phyloP scores from a whole-genome alignment of 2,329 filamentous ascomycete genomes.

The Tolypocladium tundrense region DNA sequence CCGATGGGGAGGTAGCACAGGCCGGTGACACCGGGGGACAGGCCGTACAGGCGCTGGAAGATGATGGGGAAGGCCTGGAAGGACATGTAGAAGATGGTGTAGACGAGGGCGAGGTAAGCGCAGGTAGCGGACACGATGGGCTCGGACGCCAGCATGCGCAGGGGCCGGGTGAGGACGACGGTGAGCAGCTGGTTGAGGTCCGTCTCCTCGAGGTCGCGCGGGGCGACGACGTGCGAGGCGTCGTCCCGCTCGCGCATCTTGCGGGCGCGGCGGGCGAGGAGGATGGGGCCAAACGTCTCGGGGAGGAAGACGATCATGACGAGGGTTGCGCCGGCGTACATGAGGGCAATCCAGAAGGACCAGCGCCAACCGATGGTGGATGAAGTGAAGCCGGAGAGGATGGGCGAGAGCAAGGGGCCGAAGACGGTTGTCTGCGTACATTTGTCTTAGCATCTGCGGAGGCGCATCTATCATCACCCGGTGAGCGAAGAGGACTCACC shows the following conservation, averaged over 20 bases:
- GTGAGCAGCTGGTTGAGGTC: constrained; percentile 49
- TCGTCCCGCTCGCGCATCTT: constrained; percentile 46
- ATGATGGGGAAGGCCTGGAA: constrained; percentile 68
- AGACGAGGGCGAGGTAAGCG: constrained; percentile 60
- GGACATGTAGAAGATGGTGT: constrained; percentile 59
- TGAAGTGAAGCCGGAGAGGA: constrained; percentile 52
- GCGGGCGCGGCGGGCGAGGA: constrained; percentile 46
- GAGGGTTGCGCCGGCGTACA: constrained; percentile 54
- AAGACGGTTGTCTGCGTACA: constrained; percentile 44
- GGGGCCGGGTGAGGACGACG: constrained; percentile 59
- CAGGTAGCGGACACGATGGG: constrained; percentile 63
- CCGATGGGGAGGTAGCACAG: constrained; percentile 61
- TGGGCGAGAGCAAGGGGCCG: constrained; percentile 56
- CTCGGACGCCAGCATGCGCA: constrained; percentile 63
- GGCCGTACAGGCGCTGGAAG: constrained; percentile 52
- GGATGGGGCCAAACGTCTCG: constrained; percentile 51
- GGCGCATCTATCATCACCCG: background rate
- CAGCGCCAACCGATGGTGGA: constrained; percentile 55
- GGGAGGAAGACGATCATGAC: constrained; percentile 52
- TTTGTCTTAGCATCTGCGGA: background rate
- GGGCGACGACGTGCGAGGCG: constrained; percentile 40
- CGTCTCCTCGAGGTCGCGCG: constrained; percentile 52
- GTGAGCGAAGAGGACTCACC: constrained; percentile 18
- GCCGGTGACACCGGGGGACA: constrained; percentile 54
- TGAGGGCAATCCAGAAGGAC: constrained; percentile 60